These are phyloP conservation scores for Raphanus raphanistrum DNA, from an alignment of 345 rosid genomes.

Conservation along the genomic window DNA sequence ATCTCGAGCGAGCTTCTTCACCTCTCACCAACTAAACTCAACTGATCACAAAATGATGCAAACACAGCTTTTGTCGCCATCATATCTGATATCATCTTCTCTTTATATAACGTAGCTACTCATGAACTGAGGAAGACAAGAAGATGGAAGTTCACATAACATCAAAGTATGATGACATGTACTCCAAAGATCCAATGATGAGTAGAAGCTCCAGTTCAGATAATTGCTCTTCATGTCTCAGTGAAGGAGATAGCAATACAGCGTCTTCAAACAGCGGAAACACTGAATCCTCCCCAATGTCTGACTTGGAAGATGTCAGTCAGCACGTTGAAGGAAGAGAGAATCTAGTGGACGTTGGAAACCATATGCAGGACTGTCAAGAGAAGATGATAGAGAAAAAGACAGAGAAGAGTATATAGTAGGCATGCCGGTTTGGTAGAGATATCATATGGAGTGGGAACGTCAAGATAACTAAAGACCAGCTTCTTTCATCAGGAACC, in stretches of 20 bases:
- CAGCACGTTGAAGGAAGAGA: conserved; percentile 69
- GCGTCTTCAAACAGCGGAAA: conserved; percentile 67
- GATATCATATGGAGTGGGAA: conserved; percentile 98
- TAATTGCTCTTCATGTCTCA: conserved; percentile 71
- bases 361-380: conserved; percentile 45
- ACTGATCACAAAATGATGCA: no score
- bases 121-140: conserved; percentile 38
- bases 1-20: no score
- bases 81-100: no score
- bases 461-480: conserved; percentile 90
- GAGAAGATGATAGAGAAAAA: conserved; percentile 33
- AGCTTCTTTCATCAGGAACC: conserved; percentile 96
- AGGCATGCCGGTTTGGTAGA: conserved; percentile 46
- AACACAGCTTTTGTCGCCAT: no score
- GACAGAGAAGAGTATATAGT: background rate
- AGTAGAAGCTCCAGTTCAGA: conserved; percentile 72
- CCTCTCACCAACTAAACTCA: no score
- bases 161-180: conserved; percentile 34
- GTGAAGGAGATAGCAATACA: conserved; percentile 43
- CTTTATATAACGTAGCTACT: no score
- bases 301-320: conserved; percentile 81
- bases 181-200: conserved; percentile 41
- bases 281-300: conserved; percentile 70
- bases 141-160: conserved; percentile 41
- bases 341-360: conserved; percentile 37